Evolutionary conservation across 164 flowering plant genomes (phyloP), one percentile per base, ranked within the genome.

Genomic region (Houttuynia cordata): DNA sequence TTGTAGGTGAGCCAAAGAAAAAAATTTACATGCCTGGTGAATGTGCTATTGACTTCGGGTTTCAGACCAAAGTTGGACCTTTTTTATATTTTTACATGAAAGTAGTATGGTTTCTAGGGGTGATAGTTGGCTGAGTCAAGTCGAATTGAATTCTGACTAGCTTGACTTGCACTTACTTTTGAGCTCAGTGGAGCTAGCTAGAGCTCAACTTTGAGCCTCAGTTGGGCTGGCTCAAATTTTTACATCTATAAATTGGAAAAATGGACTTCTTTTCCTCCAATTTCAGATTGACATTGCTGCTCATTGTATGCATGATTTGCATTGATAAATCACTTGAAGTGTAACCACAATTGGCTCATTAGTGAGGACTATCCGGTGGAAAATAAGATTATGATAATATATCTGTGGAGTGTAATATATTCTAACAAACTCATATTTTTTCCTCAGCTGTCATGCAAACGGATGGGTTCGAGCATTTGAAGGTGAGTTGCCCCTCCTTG

Each of bases 361-460:
- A n/a, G n/a, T n/a, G n/a, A n/a, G n/a, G n/a, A 30, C 37, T 30
- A 30, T 30, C 37, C 4, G 2, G 37, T 30, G 37, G 37, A 30
- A 30, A 6, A 6, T 30, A 30, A 2, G 37, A 6, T 30, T 30
- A 30, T 30, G 37, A 30, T 30, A 30, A 30, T 30, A 30, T 30
- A 51, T n/a, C n/a, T 51, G 53, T 51, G 8, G 12, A 18, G 8
- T 51, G 55, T 52, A 8, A 52, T 18, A 30, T 30, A 6, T 30
- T 30, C 23, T 52, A 18, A 52, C 17, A 12, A 52, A 17, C 24
- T 56, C 6, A 6, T 24, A 56, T 30, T 61, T 47, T 54, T 24
- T 17, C 64, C 62, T 62, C 86, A 88, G 92, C 88, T 64, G 96
- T 88, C 67, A 88, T 88, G 96, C 86, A 88, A 57, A 83, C 91